Base-by-base conservation (phyloP, 129 eudicot genomes). In the Helianthus tuberosus region DNA sequence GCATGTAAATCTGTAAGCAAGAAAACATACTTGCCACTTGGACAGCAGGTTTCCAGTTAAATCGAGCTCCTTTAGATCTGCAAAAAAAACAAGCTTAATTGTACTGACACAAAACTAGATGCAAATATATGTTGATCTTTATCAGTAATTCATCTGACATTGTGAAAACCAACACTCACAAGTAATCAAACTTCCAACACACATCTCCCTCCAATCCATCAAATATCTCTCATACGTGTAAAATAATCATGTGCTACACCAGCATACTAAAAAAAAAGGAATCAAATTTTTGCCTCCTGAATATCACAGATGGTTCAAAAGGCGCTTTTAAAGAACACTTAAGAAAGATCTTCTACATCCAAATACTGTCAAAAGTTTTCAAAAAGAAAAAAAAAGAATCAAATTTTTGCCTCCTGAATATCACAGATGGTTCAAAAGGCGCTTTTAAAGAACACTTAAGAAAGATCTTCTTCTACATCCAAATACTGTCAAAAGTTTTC, bases 41-140 rank as follows among this genome's bases (percentile, higher is more conserved):
- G 85, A 80, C 57, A 94, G 89, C 78, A 94, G 80, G 72, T 90
- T 94, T 83, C 98, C 98, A 72, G 96, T 86, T 88, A 94, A 84
- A 79, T 94, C 98, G 11, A 94, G 98, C 92, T 90, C 97, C 90
- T 88, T 90, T 25, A 94, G 70, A 67, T 85, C 98, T 94, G 98
- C 90, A 81, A 64, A 51, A 55, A 55, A 53, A 52, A 73, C 35
- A 69, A 43, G 65, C 57, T 61, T 11, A 62, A 12, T 50, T 69
- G 69, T 66, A 44, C 43, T 10, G 61, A 6, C 35, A 68, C 60
- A 55, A 35, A 48, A 76, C 44, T 32, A 58, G 53, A 15, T 57
- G 23, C 47, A 32, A 46, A 3, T 57, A 32, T 15, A 53, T 41
- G 79, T 43, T 43, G 58, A 75, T 53, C 16, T 25, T 65, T 25